Percentiles rank a stretch among this genome's conserved stretches.
Conservation (phyloP, 2,329 filamentous ascomycete species). For the Colletotrichum falcatum region DNA sequence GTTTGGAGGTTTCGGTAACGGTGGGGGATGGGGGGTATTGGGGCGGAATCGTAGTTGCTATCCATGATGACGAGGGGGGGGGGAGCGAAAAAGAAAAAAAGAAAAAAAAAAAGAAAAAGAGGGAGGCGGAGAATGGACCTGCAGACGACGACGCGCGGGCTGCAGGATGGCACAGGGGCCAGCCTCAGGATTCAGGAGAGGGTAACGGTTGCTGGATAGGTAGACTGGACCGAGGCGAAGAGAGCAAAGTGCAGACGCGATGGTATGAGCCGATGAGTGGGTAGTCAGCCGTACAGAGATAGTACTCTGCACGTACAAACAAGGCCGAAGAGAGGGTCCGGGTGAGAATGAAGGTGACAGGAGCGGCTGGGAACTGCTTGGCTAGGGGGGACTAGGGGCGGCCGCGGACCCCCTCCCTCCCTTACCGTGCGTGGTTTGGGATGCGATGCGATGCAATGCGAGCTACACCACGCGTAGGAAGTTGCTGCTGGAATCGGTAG, state of each 20-base stretch:
- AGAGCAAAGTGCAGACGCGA: slow-evolving; percentile 8
- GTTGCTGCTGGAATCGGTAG: background rate
- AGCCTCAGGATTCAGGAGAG: slow-evolving; percentile 35
- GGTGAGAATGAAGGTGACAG: slow-evolving; percentile 1
- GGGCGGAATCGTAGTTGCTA: slow-evolving; percentile 27
- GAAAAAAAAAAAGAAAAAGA: background rate
- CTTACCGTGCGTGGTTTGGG: slow-evolving; percentile 17
- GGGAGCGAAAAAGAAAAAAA: background rate
- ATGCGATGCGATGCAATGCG: background rate
- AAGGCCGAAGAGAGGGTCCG: slow-evolving; percentile 21
- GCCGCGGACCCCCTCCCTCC: slow-evolving; percentile 18
- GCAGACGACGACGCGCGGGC: slow-evolving; percentile 9
- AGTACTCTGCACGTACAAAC: slow-evolving; percentile 25
- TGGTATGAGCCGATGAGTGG: background rate
- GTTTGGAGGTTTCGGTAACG: slow-evolving; percentile 41
- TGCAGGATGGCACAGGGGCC: slow-evolving; percentile 30
- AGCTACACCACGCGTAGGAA: too few relatives aligned
- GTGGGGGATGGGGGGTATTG: slow-evolving; percentile 42
- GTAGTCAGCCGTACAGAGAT: slow-evolving; percentile 10
- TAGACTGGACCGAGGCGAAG: slow-evolving; percentile 3
- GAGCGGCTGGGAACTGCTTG: slow-evolving; percentile 30
- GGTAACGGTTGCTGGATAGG: slow-evolving; percentile 8
- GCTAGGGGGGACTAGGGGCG: slow-evolving; percentile 12
- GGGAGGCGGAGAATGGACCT: slow-evolving; percentile 20
- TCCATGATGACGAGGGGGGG: slow-evolving; percentile 39